Percentiles rank a stretch among this genome's conserved stretches.
These are phyloP conservation scores for Phytophthora litchii DNA, from an alignment of 352 stramenopile species.

Conservation along the genomic window DNA sequence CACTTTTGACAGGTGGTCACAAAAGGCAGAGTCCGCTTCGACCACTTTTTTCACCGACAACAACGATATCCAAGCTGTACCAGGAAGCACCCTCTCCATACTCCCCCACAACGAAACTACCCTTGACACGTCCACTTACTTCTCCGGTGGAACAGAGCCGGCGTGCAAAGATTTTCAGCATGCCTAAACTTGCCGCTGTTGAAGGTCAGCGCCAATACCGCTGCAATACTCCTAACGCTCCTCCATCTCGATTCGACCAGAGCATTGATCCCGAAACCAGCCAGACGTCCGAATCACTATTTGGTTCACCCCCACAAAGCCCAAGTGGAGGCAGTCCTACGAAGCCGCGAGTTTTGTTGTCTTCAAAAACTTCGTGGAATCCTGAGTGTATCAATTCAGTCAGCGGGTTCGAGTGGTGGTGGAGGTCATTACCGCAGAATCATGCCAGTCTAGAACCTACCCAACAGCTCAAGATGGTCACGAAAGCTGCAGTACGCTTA, in stretches of 20 bases:
- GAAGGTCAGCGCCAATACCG: conserved; percentile 50
- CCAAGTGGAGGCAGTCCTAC: conserved; percentile 23
- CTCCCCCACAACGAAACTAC: conserved; percentile 43
- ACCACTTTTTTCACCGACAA: conserved; percentile 54
- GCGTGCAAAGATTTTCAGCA: conserved; percentile 66
- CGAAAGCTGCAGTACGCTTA: conserved; percentile 69
- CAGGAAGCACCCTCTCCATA: conserved; percentile 59
- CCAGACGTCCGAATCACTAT: conserved; percentile 33
- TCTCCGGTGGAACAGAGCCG: conserved; percentile 51
- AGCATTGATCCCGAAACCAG: conserved; percentile 1
- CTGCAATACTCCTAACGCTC: conserved; percentile 60
- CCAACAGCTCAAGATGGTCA: conserved; percentile 84
- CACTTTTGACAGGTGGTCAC: conserved; percentile 28
- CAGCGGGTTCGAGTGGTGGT: conserved; percentile 85
- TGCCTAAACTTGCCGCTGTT: conserved; percentile 60
- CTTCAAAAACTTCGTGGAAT: conserved; percentile 71
- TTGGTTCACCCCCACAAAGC: conserved; percentile 42
- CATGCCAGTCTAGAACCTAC: conserved; percentile 65
- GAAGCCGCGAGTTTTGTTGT: conserved; percentile 43
- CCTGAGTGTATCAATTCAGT: conserved; percentile 78
- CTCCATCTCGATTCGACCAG: conserved; percentile 21
- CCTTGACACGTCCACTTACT: conserved; percentile 48
- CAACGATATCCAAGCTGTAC: conserved; percentile 66
- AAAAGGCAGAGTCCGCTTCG: conserved; percentile 23
- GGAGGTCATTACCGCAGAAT: conserved; percentile 69